Conservation (phyloP, 2,329 filamentous ascomycete species). For the Trichoderma citrinoviride region DNA sequence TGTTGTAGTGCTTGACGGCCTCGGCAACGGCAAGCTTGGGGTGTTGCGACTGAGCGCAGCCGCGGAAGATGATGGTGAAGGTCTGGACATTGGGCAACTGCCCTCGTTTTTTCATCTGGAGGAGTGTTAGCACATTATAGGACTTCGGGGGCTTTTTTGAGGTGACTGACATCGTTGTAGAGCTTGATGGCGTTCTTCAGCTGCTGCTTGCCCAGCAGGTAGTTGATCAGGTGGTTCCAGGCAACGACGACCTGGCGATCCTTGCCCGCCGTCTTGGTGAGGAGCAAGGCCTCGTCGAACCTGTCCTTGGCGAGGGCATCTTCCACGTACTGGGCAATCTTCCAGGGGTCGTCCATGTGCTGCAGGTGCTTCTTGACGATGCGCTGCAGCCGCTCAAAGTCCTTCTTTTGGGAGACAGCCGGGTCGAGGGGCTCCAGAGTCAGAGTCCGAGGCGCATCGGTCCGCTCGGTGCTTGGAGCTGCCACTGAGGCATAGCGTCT, state of each 20-base stretch:
- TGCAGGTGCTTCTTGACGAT: constrained; percentile 55
- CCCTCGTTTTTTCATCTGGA: constrained; percentile 88
- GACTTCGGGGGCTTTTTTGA: neutral
- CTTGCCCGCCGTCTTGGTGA: constrained; percentile 69
- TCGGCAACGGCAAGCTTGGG: constrained; percentile 60
- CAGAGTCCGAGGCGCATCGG: constrained; percentile 29
- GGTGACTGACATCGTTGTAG: constrained; percentile 71
- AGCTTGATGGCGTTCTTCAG: constrained; percentile 68
- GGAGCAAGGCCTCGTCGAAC: constrained; percentile 62
- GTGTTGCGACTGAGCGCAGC: constrained; percentile 62
- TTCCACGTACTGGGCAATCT: constrained; percentile 67
- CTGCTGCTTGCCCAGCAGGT: constrained; percentile 60
- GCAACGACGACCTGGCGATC: constrained; percentile 65
- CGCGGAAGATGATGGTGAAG: constrained; percentile 78
- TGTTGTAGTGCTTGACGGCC: constrained; percentile 73
- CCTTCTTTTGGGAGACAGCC: constrained; percentile 24
- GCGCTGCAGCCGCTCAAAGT: constrained; percentile 34
- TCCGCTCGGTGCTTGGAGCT: constrained; percentile 2
- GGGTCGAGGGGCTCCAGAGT: constrained; percentile 24
- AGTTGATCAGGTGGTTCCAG: constrained; percentile 84
- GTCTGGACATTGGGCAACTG: constrained; percentile 79
- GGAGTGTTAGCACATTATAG: neutral
- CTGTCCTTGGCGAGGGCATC: constrained; percentile 57
- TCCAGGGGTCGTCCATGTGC: constrained; percentile 67
- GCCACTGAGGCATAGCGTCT: constrained; percentile 24